Evolutionary conservation across 179 eudicot genomes (phyloP).

Genomic region (Beta corolliflora): DNA sequence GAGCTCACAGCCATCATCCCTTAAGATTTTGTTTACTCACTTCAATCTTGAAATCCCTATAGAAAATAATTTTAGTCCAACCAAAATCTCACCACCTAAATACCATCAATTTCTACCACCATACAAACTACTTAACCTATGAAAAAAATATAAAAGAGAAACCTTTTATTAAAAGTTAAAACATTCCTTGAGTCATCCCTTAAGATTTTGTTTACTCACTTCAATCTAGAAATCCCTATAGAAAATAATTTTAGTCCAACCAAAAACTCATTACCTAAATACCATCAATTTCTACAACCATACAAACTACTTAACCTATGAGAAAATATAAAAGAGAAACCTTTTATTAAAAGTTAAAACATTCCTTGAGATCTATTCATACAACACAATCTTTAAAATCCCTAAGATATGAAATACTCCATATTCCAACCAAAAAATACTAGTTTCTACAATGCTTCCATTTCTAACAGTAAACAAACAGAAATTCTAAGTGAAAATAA

Average conservation of each 20-base stretch:
- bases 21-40: slow-evolving; percentile 13
- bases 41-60: slow-evolving; percentile 37
- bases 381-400: neutral
- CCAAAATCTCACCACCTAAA: neutral
- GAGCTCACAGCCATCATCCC: slow-evolving; percentile 79
- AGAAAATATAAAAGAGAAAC: neutral
- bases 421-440: neutral
- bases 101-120: neutral
- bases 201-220: slow-evolving; percentile 14
- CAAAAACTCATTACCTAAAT: neutral
- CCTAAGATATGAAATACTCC: slow-evolving; percentile 2
- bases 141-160: neutral
- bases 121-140: neutral
- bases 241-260: neutral
- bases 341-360: neutral
- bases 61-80: neutral
- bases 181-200: slow-evolving; percentile 43
- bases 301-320: neutral
- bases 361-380: neutral
- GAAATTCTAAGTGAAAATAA: neutral
- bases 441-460: neutral
- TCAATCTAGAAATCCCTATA: slow-evolving; percentile 36
- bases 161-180: neutral
- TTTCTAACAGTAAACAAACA: slow-evolving; percentile 1
- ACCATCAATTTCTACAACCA: slow-evolving; percentile 3